Evolutionary conservation across 768 basidiomycete genomes (phyloP).

Genomic region (Jaapia argillacea): DNA sequence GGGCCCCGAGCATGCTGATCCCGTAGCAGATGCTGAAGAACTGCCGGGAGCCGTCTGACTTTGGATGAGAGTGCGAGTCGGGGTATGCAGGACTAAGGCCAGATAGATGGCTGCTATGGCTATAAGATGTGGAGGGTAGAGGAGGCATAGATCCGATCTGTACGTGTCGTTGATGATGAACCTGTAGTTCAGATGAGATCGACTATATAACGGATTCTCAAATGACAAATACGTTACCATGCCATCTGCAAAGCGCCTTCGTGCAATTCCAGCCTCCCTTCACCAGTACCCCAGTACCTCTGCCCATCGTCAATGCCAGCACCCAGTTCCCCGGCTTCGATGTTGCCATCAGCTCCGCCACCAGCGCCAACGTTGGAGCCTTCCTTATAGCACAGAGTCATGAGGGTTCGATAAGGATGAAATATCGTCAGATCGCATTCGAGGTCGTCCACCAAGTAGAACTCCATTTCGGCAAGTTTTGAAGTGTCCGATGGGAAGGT

Average conservation of each 20-base stretch:
- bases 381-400: constrained; percentile 64
- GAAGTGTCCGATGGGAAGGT: constrained; percentile 82
- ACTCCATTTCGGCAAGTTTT: constrained; percentile 97
- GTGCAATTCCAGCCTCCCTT: constrained; percentile 70
- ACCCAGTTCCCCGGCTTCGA: constrained; percentile 49
- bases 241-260: constrained; percentile 77
- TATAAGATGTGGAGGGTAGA: constrained; percentile 92
- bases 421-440: constrained; percentile 90
- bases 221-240: constrained; percentile 47
- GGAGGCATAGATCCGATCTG: constrained; percentile 84
- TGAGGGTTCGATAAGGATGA: constrained; percentile 89
- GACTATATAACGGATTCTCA: neutral
- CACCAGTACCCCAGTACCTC: constrained; percentile 73
- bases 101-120: constrained; percentile 90
- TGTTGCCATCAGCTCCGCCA: constrained; percentile 29
- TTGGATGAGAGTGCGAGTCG: constrained; percentile 35
- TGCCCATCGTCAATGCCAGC: constrained; percentile 44
- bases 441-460: constrained; percentile 93
- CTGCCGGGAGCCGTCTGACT: constrained; percentile 27
- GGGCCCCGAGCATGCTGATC: constrained; percentile 8
- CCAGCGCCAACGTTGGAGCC: constrained; percentile 25
- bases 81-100: constrained; percentile 64
- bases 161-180: constrained; percentile 96
- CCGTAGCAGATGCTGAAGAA: constrained; percentile 8
- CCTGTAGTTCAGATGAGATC: constrained; percentile 32